These are phyloP conservation scores for Porcisia hertigi DNA, from an alignment of 208 protist genomes.

Conservation along the genomic window DNA sequence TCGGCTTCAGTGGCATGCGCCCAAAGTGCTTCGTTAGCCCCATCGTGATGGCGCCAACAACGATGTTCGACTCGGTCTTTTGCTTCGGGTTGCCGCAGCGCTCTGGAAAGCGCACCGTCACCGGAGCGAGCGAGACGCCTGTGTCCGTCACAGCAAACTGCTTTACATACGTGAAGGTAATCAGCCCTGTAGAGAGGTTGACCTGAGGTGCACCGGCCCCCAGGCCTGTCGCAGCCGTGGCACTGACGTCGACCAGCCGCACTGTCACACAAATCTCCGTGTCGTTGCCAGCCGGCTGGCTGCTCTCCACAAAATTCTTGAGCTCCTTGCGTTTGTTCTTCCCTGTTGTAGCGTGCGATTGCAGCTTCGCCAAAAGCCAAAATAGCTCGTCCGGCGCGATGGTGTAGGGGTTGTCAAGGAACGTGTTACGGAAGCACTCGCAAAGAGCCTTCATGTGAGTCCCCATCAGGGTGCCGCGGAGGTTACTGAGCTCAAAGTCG, in stretches of 20 bases:
- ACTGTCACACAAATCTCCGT: constrained; percentile 65
- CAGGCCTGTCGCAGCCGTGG: constrained; percentile 31
- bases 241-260: constrained; percentile 54
- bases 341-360: constrained; percentile 65
- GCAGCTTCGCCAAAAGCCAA: constrained; percentile 81
- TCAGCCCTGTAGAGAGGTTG: constrained; percentile 43
- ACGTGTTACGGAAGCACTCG: constrained; percentile 66
- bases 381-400: constrained; percentile 82
- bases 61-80: constrained; percentile 38
- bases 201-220: constrained; percentile 28
- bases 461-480: constrained; percentile 62
- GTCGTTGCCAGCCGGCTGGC: constrained; percentile 62
- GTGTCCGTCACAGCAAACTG: constrained; percentile 68
- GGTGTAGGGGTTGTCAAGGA: constrained; percentile 62
- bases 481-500: constrained; percentile 59
- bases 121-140: constrained; percentile 53
- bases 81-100: constrained; percentile 16
- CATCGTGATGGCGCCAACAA: constrained; percentile 54
- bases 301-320: constrained; percentile 65
- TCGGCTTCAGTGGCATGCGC: constrained; percentile 63
- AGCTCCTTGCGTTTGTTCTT: constrained; percentile 82
- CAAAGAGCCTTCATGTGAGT: constrained; percentile 72
- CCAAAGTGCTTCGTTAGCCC: constrained; percentile 75
- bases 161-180: constrained; percentile 72
- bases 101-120: constrained; percentile 46